Conservation (phyloP, 2,329 filamentous ascomycete species). For the Fusarium longipes region DNA sequence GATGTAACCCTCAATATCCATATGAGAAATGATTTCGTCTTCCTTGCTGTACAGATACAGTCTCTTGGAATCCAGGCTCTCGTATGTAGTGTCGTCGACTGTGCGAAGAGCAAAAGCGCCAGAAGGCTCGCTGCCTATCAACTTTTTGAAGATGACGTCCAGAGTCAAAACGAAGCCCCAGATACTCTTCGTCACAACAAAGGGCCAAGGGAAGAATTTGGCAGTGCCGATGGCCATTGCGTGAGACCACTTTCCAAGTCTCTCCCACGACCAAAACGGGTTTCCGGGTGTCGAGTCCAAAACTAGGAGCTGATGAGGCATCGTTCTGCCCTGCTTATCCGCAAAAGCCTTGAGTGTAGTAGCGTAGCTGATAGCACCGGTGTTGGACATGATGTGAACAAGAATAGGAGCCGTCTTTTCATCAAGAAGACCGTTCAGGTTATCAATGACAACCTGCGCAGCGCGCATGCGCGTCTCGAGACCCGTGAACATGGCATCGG, state of each 20-base stretch:
- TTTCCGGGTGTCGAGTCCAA: conserved; percentile 66
- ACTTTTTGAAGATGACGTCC: conserved; percentile 50
- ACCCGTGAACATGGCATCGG: conserved; percentile 58
- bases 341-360: conserved; percentile 61
- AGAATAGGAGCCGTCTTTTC: conserved; percentile 53
- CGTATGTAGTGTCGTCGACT: conserved; percentile 53
- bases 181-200: conserved; percentile 59
- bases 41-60: conserved; percentile 69
- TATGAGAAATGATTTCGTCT: conserved; percentile 66
- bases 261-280: conserved; percentile 54
- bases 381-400: conserved; percentile 68
- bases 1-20: conserved; percentile 67
- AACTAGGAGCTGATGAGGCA: conserved; percentile 62
- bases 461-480: conserved; percentile 56
- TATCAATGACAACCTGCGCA: conserved; percentile 60
- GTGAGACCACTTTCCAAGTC: conserved; percentile 62
- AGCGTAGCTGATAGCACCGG: conserved; percentile 65
- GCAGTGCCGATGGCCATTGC: conserved; percentile 65
- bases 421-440: conserved; percentile 26
- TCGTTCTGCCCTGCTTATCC: conserved; percentile 49
- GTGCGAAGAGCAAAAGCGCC: conserved; percentile 54
- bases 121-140: conserved; percentile 55
- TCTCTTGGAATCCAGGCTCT: conserved; percentile 54
- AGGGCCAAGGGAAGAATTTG: conserved; percentile 61
- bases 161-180: conserved; percentile 57